Conservation (phyloP, 2,329 filamentous ascomycete genomes). For the Fusarium sp. region DNA sequence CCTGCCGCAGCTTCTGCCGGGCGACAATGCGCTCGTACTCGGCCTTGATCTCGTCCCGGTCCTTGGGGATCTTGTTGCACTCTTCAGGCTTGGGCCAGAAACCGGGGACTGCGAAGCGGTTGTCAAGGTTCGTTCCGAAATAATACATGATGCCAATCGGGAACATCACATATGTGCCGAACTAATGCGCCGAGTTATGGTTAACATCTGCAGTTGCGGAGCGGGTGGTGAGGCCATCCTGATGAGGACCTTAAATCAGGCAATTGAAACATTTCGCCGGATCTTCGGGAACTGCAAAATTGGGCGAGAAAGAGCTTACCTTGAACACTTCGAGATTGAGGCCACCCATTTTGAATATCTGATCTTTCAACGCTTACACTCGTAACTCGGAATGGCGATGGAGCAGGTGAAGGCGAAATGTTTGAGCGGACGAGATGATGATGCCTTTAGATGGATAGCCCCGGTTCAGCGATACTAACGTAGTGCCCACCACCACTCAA, state of each 20-base stretch:
- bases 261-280: neutral
- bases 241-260: neutral
- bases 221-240: neutral
- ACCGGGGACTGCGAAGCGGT: conserved; percentile 85
- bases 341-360: conserved; percentile 68
- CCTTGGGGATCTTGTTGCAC: conserved; percentile 79
- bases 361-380: conserved; percentile 1
- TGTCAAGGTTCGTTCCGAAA: conserved; percentile 97
- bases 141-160: conserved; percentile 99
- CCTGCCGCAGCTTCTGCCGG: conserved; percentile 79
- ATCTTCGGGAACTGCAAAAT: neutral
- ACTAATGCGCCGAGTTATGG: conserved; percentile 63
- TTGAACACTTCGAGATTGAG: conserved; percentile 96
- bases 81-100: conserved; percentile 93
- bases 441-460: conserved; percentile 33
- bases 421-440: conserved; percentile 26
- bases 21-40: conserved; percentile 80
- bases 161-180: conserved; percentile 98
- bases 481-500: conserved; percentile 22
- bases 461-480: conserved; percentile 34
- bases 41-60: conserved; percentile 82
- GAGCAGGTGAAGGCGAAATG: conserved; percentile 25
- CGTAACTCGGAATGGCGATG: conserved; percentile 19
- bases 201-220: conserved; percentile 6
- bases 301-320: conserved; percentile 58